Percentiles rank a stretch among this genome's conserved stretches.
These are phyloP conservation scores for Aspergillus unguis DNA, from an alignment of 2,329 filamentous ascomycete genomes.

Conservation along the genomic window DNA sequence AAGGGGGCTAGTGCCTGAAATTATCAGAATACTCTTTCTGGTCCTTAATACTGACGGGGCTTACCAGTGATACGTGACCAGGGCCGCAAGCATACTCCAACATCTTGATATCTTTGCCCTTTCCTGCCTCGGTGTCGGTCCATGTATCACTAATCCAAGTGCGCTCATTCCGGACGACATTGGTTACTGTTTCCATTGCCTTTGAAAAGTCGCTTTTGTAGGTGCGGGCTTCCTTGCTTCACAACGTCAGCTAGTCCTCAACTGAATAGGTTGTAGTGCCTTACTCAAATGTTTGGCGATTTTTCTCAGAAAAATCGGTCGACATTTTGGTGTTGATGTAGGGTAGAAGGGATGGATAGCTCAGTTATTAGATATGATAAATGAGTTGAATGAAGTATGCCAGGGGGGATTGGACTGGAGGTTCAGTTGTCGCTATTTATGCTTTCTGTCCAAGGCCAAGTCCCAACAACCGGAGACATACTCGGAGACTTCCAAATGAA, in stretches of 20 bases:
- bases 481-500: neutral
- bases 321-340: neutral
- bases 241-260: neutral
- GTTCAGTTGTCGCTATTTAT: neutral
- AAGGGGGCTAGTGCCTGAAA: conserved; percentile 56
- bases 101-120: conserved; percentile 46
- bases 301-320: conserved; percentile 8
- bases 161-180: conserved; percentile 32
- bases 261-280: neutral
- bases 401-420: neutral
- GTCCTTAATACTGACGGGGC: conserved; percentile 21
- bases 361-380: neutral
- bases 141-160: conserved; percentile 63
- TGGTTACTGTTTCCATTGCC: conserved; percentile 3
- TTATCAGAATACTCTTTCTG: conserved; percentile 3
- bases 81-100: conserved; percentile 77
- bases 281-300: conserved; percentile 11
- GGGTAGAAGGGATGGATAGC: neutral
- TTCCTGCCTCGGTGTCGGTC: conserved; percentile 30
- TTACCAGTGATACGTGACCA: conserved; percentile 62
- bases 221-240: conserved; percentile 6
- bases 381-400: neutral
- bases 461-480: neutral
- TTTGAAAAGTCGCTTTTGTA: conserved; percentile 3
- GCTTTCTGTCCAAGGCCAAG: neutral